Conservation (phyloP, 2,329 filamentous ascomycete genomes). For the Podosphaera leucotricha region DNA sequence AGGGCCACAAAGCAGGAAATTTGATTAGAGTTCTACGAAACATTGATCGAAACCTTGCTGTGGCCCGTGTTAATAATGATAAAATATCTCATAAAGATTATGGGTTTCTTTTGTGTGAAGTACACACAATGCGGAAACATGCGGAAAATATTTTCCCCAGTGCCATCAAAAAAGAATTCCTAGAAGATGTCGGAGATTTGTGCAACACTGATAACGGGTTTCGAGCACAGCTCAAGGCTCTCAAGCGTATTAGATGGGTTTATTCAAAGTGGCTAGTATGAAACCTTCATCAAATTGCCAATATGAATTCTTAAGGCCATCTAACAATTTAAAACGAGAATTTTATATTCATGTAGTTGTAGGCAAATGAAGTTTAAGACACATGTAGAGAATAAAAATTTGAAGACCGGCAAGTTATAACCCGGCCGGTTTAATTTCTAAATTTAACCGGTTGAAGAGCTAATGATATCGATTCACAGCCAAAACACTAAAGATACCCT, state of each 20-base stretch:
- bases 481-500: background rate
- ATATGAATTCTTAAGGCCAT: no score
- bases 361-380: no score
- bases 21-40: constrained; percentile 63
- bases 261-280: constrained; percentile 50
- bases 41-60: constrained; percentile 58
- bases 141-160: constrained; percentile 45
- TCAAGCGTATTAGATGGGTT: constrained; percentile 73
- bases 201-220: constrained; percentile 59
- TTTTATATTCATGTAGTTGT: no score
- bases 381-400: background rate
- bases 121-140: constrained; percentile 55
- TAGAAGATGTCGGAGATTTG: constrained; percentile 70
- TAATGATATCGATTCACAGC: background rate
- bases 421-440: background rate
- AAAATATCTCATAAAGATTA: constrained; percentile 81
- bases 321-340: no score
- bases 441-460: background rate
- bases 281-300: constrained; percentile 3
- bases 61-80: constrained; percentile 44
- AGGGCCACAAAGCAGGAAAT: constrained; percentile 40
- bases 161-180: constrained; percentile 59
- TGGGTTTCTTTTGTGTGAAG: constrained; percentile 70
- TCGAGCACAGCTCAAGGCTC: constrained; percentile 50
- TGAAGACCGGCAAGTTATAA: background rate